phyloP scores from a whole-genome alignment of 2,329 filamentous ascomycete species.

The Madurella mycetomatis region DNA sequence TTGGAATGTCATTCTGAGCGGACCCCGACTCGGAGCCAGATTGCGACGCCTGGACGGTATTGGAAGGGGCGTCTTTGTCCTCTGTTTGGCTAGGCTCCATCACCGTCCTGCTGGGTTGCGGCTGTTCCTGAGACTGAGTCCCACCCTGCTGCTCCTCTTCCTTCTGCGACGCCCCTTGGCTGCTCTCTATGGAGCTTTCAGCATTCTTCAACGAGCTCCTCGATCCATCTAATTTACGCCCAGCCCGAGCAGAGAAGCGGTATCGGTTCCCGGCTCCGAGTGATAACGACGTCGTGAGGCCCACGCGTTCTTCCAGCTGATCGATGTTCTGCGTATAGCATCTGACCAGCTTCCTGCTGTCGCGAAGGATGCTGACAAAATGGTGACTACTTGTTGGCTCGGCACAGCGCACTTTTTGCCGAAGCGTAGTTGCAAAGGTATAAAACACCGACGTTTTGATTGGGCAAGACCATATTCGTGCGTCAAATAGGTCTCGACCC shows the following conservation, averaged over 20 bases:
- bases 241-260: constrained; percentile 46
- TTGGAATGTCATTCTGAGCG: neutral
- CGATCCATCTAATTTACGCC: constrained; percentile 16
- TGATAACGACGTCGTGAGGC: constrained; percentile 57
- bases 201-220: constrained; percentile 7
- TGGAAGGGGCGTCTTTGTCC: neutral
- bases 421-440: constrained; percentile 63
- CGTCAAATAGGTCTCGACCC: constrained; percentile 67
- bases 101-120: neutral
- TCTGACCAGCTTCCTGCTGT: constrained; percentile 63
- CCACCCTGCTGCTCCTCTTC: neutral
- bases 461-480: constrained; percentile 65
- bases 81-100: neutral
- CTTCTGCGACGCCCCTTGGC: constrained; percentile 4
- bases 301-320: constrained; percentile 66
- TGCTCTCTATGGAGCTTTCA: constrained; percentile 4
- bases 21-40: neutral
- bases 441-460: constrained; percentile 67
- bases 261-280: constrained; percentile 59
- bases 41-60: neutral
- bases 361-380: constrained; percentile 63
- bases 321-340: constrained; percentile 77
- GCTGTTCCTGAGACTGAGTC: neutral
- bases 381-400: constrained; percentile 61
- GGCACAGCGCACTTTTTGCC: constrained; percentile 60